Base-by-base conservation (phyloP, 225 moss, liverwort and hornwort genomes). In the Pseudoscleropodium purum region DNA sequence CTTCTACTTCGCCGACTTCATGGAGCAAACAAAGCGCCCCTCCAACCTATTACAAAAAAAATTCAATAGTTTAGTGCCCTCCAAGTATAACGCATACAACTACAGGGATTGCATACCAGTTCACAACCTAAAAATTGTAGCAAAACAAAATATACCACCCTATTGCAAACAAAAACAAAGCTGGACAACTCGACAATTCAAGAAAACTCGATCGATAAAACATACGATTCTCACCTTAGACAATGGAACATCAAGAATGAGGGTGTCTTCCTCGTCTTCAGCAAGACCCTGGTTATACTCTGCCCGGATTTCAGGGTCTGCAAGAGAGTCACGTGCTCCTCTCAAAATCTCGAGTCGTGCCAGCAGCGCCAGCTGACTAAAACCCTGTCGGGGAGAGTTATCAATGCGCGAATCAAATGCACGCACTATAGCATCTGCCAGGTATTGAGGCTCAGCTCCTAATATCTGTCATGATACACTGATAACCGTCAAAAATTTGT, bases 21-120 rank as follows among this genome's bases (percentile, higher is more conserved):
- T 96, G 96, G 77, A 99, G 95, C 76, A 99, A 92, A 90, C 98
- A 99, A 47, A 99, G 93, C 59, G 98, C 97, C 66, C 98, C 98
- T 60, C 96, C 94, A 61, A 99, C 96, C 98, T 98, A 93, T 27
- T 90, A 57, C 86, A 88, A 52, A 51, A 65, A 59, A 72, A 12
- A 59, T 52, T 83, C 51, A 89, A 45, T 26, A 82, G 24, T 51
- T 90, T 16, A 89, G 77, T 49, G 57, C 81, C 19, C 41, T 54
- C 75, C 64, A 81, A 75, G 29, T 66, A 86, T 14, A 78, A 66
- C 47, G 84, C 34, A 65, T 26, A 49, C 56, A 82, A 57, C 74
- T 49, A 62, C 67, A 78, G 37, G 21, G 30, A 70, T 47, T 79
- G 69, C 69, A 68, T 30, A 85, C 49, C 52, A 89, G 70, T 85